Percentiles rank a stretch among this genome's conserved stretches.
Evolutionary conservation across 192 early-diverging fungal species (phyloP).

Genomic region (Linnemannia exigua): DNA sequence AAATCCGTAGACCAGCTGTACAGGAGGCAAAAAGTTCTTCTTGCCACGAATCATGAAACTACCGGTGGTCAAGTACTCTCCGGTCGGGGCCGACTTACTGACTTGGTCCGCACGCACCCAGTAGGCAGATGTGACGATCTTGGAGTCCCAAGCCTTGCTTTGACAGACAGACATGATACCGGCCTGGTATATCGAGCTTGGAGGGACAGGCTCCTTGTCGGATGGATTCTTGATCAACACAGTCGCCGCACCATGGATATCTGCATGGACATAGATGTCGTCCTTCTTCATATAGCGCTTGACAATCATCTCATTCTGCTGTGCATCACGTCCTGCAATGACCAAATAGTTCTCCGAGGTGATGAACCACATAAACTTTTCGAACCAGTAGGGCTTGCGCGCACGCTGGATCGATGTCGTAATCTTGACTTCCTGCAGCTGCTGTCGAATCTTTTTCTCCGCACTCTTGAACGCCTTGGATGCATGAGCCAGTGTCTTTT

Average conservation of each 20-base stretch:
- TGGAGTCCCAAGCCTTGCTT: conserved; percentile 97
- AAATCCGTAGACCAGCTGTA: conserved; percentile 96
- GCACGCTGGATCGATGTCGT: conserved; percentile 84
- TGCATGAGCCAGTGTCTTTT: conserved; percentile 90
- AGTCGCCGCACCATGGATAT: conserved; percentile 91
- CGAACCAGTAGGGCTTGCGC: conserved; percentile 98
- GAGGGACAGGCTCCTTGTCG: conserved; percentile 77
- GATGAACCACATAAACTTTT: conserved; percentile 98
- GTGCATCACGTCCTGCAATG: conserved; percentile 92
- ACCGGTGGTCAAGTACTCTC: conserved; percentile 92
- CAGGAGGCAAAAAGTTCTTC: conserved; percentile 94
- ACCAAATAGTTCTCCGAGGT: conserved; percentile 94
- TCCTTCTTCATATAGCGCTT: conserved; percentile 74
- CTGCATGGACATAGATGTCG: conserved; percentile 94
- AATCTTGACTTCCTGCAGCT: conserved; percentile 83
- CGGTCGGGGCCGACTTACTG: conserved; percentile 90
- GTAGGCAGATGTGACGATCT: conserved; percentile 94
- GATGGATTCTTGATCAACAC: conserved; percentile 91
- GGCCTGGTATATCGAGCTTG: conserved; percentile 93
- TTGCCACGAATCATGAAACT: conserved; percentile 96
- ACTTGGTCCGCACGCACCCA: conserved; percentile 91
- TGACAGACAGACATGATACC: conserved; percentile 96
- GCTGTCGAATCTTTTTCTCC: conserved; percentile 89
- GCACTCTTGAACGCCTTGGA: conserved; percentile 91
- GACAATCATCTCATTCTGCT: conserved; percentile 95